Conservation (phyloP, 139 green algal genomes). For the Zygnema circumcarinatum region DNA sequence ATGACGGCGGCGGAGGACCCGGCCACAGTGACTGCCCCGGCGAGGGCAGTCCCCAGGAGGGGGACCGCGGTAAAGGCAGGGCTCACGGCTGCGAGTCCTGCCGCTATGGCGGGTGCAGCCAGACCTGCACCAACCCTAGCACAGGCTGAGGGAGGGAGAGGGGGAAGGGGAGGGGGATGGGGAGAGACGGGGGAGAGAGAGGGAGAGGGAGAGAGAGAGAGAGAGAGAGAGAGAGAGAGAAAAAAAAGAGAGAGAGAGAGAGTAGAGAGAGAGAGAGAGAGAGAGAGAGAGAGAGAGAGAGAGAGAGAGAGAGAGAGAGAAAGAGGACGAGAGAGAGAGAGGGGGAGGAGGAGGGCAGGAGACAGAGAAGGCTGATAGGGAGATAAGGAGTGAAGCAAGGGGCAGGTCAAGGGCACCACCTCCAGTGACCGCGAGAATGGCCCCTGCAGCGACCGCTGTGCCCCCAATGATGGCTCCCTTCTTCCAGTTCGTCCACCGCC, state of each 20-base stretch:
- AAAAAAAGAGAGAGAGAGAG: no score
- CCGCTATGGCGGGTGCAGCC: conserved; percentile 18
- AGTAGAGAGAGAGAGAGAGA: no score
- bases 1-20: conserved; percentile 26
- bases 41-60: conserved; percentile 6
- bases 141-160: no score
- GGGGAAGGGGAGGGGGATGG: no score
- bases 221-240: neutral
- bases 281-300: no score
- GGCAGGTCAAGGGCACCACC: no score
- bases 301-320: no score
- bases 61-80: conserved; percentile 6
- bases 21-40: neutral
- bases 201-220: conserved; percentile 5
- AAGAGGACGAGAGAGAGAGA: conserved; percentile 3
- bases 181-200: no score
- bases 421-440: conserved; percentile 37
- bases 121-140: conserved; percentile 12
- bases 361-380: no score
- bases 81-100: conserved; percentile 22
- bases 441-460: conserved; percentile 24
- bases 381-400: no score
- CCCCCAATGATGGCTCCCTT: neutral
- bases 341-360: neutral
- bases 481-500: conserved; percentile 17